These are phyloP conservation scores for Hypoxylon rickii DNA, from an alignment of 495 filamentous ascomycete species.

Conservation along the genomic window DNA sequence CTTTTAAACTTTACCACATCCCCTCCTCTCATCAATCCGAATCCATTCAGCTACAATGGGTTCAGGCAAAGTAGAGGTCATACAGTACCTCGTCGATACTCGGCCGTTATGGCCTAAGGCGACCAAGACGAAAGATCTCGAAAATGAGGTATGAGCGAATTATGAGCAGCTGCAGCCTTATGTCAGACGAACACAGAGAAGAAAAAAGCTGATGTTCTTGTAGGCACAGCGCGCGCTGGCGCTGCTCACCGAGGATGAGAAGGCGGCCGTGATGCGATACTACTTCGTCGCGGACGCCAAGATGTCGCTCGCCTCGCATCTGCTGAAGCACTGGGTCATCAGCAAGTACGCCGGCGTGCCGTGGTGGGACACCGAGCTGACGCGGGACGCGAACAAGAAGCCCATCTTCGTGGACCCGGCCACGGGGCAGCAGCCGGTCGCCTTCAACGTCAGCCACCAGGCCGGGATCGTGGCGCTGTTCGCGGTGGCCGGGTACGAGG, in stretches of 20 bases:
- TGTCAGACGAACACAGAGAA: background rate
- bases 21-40: background rate
- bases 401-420: constrained; percentile 54
- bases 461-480: constrained; percentile 70
- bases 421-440: constrained; percentile 48
- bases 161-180: background rate
- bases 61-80: constrained; percentile 33
- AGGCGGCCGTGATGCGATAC: constrained; percentile 56
- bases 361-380: constrained; percentile 68
- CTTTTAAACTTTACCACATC: background rate
- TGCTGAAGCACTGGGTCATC: constrained; percentile 80
- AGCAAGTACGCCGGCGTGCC: constrained; percentile 62
- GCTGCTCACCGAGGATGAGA: constrained; percentile 60
- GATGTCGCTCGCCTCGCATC: constrained; percentile 71
- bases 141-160: constrained; percentile 42
- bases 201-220: constrained; percentile 4
- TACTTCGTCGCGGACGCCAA: constrained; percentile 67
- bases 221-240: constrained; percentile 61
- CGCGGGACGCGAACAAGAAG: constrained; percentile 65
- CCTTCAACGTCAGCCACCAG: constrained; percentile 92
- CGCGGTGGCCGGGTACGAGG: constrained; percentile 43
- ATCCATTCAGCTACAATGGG: constrained; percentile 22
- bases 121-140: constrained; percentile 45
- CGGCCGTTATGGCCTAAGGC: constrained; percentile 48
- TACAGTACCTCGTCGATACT: constrained; percentile 56